Evolutionary conservation across 2,329 filamentous ascomycete species (phyloP), one percentile per base, ranked within the genome.

Genomic region (Endoconidiophora polonica): DNA sequence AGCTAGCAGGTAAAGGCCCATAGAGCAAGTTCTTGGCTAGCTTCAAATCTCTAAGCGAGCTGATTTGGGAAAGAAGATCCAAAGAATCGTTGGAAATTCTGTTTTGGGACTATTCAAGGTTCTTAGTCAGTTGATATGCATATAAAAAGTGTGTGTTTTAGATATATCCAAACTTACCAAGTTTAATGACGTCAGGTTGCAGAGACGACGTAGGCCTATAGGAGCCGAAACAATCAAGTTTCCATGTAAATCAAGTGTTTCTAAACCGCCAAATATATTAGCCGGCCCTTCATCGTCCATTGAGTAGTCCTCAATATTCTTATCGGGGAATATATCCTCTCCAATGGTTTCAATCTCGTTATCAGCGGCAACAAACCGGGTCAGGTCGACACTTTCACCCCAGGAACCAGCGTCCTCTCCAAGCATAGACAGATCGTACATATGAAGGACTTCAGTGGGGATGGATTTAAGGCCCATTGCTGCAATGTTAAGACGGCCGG

Each of bases 381-480:
- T 83, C 43, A 96, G 66, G 60, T 96, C 90, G 9, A 96, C 86
- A 53, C 83, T 82, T 63, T 96, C 90, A 2, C 87, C 87, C 91
- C 91, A 96, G 33, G 81, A 77, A 9, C 79, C 74, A 36, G 74
- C 77, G 20, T 73, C 68, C 10, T 69, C 70, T 37, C 81, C 76
- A 50, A 79, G 72, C 1, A 75, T 72, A 48, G 87, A 79, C 16
- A 85, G 70, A 57, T 87, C 83, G 61, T 95, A 96, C 88, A 96
- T 96, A 49, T 79, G 77, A 65, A 94, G 68, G 0, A 96, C 83
- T 59, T 93, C 85, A 1, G 75, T 65, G 0, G 91, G 91, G 3
- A 98, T 83, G 52, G 82, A 73, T 54, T 79, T 83, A 38, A 98
- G 64, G 1, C 79, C 77, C 71, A 96, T 74, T 0, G 84, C 87